A percentile compares a stretch with the other conserved stretches of the same genome.
These are phyloP conservation scores for Neopestalotiopsis sp. DNA, from an alignment of 2,329 filamentous ascomycete species.

Conservation along the genomic window DNA sequence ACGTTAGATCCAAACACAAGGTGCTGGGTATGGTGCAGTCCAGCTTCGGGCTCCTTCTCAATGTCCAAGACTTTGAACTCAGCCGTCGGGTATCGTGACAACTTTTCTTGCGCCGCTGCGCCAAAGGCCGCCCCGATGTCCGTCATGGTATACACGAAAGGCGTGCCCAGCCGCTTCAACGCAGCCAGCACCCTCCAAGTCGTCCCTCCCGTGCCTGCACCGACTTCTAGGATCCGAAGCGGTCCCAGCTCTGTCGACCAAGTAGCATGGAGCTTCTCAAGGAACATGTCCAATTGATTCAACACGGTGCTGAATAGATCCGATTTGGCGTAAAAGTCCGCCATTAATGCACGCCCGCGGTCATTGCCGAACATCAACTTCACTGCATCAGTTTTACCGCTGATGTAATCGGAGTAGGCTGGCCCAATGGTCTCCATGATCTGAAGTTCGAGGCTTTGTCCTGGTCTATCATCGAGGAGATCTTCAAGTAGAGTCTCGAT, in stretches of 20 bases:
- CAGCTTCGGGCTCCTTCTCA: slow-evolving; percentile 27
- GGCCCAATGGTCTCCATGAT: no score
- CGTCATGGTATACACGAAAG: slow-evolving; percentile 46
- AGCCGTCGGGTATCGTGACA: no score
- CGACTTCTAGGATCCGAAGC: slow-evolving; percentile 33
- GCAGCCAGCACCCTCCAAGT: neutral
- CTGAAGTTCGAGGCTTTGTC: slow-evolving; percentile 32
- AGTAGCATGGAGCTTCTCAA: no score
- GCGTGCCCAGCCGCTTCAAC: slow-evolving; percentile 32
- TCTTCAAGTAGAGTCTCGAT: slow-evolving; percentile 13
- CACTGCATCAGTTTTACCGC: no score
- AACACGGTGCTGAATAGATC: no score
- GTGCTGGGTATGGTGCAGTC: slow-evolving; percentile 31
- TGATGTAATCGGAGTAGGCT: no score
- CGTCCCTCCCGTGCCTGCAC: slow-evolving; percentile 5
- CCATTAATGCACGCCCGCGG: no score
- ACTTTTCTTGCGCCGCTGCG: no score
- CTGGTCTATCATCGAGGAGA: slow-evolving; percentile 33
- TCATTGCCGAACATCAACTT: no score
- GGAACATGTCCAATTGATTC: no score
- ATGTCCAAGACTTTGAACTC: slow-evolving; percentile 34
- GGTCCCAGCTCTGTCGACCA: no score
- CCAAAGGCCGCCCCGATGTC: slow-evolving; percentile 34
- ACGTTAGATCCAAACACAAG: slow-evolving; percentile 39
- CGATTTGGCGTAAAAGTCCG: no score